phyloP scores from a whole-genome alignment of 441 rosid species.

The Croton setiger region DNA sequence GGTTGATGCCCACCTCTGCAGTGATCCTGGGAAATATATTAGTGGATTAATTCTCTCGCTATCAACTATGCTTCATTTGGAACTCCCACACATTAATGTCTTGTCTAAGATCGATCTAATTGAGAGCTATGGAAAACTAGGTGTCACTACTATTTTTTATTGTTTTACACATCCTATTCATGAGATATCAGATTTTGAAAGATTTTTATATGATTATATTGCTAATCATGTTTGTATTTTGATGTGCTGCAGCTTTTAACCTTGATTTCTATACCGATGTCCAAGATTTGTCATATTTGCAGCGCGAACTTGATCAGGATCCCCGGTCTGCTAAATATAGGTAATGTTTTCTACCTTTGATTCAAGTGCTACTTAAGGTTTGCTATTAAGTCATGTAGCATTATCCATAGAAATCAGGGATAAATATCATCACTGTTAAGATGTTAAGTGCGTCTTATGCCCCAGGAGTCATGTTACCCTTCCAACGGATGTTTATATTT shows the following conservation, averaged over 20 bases:
- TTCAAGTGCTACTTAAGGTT: background rate
- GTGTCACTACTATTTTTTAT: slow-evolving; percentile 24
- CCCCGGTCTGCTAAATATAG: slow-evolving; percentile 86
- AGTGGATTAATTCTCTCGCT: slow-evolving; percentile 79
- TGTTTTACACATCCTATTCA: background rate
- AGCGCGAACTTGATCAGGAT: slow-evolving; percentile 57
- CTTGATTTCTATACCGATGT: slow-evolving; percentile 83
- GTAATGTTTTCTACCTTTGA: slow-evolving; percentile 24
- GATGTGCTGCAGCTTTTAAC: slow-evolving; percentile 62
- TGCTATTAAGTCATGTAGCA: background rate
- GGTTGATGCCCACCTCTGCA: slow-evolving; percentile 80
- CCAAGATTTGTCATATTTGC: slow-evolving; percentile 82
- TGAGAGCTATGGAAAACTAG: slow-evolving; percentile 86
- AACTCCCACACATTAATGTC: slow-evolving; percentile 74
- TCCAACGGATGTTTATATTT: background rate
- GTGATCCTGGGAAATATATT: slow-evolving; percentile 77
- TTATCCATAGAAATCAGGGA: background rate
- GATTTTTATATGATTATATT: background rate
- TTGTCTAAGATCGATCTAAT: slow-evolving; percentile 73
- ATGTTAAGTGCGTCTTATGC: too few species aligned
- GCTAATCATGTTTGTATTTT: slow-evolving; percentile 15
- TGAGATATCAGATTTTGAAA: background rate
- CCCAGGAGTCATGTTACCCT: background rate
- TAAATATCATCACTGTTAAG: background rate
- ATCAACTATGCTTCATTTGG: slow-evolving; percentile 91